Evolutionary conservation across 2,329 filamentous ascomycete genomes (phyloP).

Genomic region (Colletotrichum ledebouriae): DNA sequence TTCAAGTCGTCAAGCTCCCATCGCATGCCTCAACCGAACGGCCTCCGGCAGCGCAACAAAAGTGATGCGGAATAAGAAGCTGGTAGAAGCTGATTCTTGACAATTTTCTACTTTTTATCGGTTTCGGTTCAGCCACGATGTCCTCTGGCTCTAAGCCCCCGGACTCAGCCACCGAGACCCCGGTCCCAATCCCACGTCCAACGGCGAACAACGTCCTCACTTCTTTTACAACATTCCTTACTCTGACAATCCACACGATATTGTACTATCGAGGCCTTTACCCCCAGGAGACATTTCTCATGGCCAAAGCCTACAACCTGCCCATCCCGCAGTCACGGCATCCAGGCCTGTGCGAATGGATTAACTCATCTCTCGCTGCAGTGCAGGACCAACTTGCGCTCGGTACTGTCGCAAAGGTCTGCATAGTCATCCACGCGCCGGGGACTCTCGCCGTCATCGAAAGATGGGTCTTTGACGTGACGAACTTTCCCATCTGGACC

Average conservation of each 20-base stretch:
- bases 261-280: slow-evolving; percentile 87
- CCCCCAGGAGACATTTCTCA: slow-evolving; percentile 81
- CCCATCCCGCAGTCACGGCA: slow-evolving; percentile 89
- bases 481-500: slow-evolving; percentile 62
- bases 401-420: slow-evolving; percentile 62
- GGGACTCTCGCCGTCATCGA: slow-evolving; percentile 62
- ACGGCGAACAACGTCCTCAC: slow-evolving; percentile 71
- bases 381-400: slow-evolving; percentile 77
- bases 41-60: too few relatives aligned
- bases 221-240: slow-evolving; percentile 84
- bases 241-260: slow-evolving; percentile 86
- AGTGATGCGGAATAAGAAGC: too few relatives aligned
- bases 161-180: slow-evolving; percentile 30
- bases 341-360: slow-evolving; percentile 87
- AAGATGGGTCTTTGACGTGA: slow-evolving; percentile 72
- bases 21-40: too few relatives aligned
- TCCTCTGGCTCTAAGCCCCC: slow-evolving; percentile 24
- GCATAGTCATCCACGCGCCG: slow-evolving; percentile 61
- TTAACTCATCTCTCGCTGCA: slow-evolving; percentile 82
- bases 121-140: slow-evolving; percentile 13
- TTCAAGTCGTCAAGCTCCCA: too few relatives aligned
- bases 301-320: slow-evolving; percentile 84
- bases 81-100: neutral
- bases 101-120: neutral
- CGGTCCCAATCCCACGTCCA: slow-evolving; percentile 49